Base-by-base conservation (phyloP, 2,329 filamentous ascomycete genomes). In the Claviceps sp. region DNA sequence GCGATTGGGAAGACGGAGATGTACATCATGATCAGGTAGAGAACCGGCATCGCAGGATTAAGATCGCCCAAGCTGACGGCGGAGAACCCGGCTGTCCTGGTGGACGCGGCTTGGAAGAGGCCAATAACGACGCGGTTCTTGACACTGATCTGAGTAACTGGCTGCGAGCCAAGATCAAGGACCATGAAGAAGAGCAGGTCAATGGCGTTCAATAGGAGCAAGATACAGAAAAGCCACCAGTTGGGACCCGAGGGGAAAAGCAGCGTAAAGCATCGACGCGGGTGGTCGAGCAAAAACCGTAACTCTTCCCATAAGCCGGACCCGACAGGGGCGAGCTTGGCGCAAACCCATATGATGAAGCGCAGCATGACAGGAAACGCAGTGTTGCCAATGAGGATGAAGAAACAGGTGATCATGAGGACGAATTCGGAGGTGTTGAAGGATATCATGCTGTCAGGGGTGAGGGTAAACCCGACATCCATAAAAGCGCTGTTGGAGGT, bases 21-120 rank as follows among this genome's bases (percentile, higher is more conserved):
- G 68, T 97, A 97, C 93, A 97, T 97, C 93, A 97, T 97, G 67
- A 97, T 84, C 68, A 97, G 74, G 70, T 96, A 97, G 24, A 89
- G 88, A 14, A 94, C 88, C 61, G 95, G 90, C 53, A 96, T 88
- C 3, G 86, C 93, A 1, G 93, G 90, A 58, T 97, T 90, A 2
- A 98, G 73, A 0, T 78, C 70, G 1, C 85, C 73, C 41, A 97
- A 71, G 63, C 85, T 88, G 59, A 97, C 79, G 34, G 86, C 86
- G 1, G 86, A 77, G 62, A 96, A 95, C 0, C 93, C 91, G 3
- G 93, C 91, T 0, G 93, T 97, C 63, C 93, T 77, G 1, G 91
- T 97, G 5, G 88, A 84, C 0, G 85, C 82, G 1, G 91, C 91
- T 66, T 96, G 90, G 64, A 97, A 98, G 58, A 93, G 79, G 14